These are phyloP conservation scores for Hordeum marinum DNA, from an alignment of 176 grass and related monocot genomes.

Conservation along the genomic window DNA sequence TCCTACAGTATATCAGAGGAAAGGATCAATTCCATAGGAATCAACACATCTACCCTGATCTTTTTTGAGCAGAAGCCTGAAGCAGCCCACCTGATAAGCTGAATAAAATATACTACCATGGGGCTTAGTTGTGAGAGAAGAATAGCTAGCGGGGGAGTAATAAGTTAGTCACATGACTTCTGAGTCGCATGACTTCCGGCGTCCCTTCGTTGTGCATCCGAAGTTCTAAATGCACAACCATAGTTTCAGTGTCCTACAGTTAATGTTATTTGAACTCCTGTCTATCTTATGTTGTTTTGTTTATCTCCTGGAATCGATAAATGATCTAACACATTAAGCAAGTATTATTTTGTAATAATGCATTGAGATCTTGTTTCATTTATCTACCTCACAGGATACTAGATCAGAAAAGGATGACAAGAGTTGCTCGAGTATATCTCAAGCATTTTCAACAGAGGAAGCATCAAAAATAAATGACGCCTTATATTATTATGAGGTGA, in stretches of 20 bases:
- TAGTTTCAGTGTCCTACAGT: neutral
- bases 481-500: slow-evolving; percentile 88
- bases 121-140: too few species aligned
- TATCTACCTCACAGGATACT: slow-evolving; percentile 54
- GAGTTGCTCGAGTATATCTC: slow-evolving; percentile 38
- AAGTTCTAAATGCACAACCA: too few species aligned
- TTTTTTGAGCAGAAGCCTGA: too few species aligned
- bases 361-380: slow-evolving; percentile 13
- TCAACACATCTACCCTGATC: too few species aligned
- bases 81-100: too few species aligned
- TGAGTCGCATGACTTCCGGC: too few species aligned
- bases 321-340: neutral
- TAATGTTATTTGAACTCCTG: slow-evolving; percentile 3
- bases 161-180: too few species aligned
- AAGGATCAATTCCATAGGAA: too few species aligned
- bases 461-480: slow-evolving; percentile 77
- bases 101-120: too few species aligned
- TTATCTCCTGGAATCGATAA: neutral
- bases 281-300: neutral
- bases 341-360: neutral
- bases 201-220: too few species aligned
- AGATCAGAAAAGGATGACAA: slow-evolving; percentile 46
- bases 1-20: too few species aligned
- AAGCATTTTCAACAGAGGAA: slow-evolving; percentile 75
- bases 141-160: too few species aligned